phyloP scores from a whole-genome alignment of 2,329 filamentous ascomycete species.

The Diaporthe amygdali region DNA sequence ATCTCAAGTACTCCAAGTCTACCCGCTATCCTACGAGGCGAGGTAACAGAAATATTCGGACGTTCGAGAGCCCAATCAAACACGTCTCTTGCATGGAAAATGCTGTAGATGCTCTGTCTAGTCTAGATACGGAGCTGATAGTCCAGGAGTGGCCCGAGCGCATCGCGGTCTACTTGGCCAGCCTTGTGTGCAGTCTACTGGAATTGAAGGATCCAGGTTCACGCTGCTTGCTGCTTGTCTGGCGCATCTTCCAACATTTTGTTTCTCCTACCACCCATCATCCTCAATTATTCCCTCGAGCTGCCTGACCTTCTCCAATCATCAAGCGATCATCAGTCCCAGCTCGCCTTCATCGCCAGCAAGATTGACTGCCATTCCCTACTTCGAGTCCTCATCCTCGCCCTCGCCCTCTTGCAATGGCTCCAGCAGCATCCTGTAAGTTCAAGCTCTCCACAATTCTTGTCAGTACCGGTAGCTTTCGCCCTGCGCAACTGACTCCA shows the following conservation, averaged over 20 bases:
- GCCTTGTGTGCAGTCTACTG: background rate
- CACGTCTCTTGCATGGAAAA: no score
- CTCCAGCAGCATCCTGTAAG: conserved; percentile 24
- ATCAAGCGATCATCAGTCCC: background rate
- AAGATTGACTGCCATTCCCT: background rate
- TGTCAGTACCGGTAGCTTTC: conserved; percentile 13
- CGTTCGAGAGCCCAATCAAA: background rate
- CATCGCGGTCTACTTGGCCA: background rate
- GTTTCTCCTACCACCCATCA: background rate
- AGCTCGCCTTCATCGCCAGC: background rate
- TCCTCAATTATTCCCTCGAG: background rate
- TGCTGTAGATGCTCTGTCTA: no score
- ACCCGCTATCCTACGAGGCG: background rate
- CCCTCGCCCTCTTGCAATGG: conserved; percentile 18
- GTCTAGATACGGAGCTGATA: background rate
- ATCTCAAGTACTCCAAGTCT: background rate
- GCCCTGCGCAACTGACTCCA: conserved; percentile 23
- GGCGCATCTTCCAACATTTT: background rate
- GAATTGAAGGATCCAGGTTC: conserved; percentile 13
- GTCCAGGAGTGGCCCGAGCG: background rate
- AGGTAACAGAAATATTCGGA: background rate
- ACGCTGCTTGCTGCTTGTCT: conserved; percentile 3
- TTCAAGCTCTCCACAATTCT: conserved; percentile 24
- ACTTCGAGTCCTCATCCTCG: background rate
- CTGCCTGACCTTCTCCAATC: background rate